phyloP scores from a whole-genome alignment of 768 basidiomycete genomes.

The Coprinellus micaceus region DNA sequence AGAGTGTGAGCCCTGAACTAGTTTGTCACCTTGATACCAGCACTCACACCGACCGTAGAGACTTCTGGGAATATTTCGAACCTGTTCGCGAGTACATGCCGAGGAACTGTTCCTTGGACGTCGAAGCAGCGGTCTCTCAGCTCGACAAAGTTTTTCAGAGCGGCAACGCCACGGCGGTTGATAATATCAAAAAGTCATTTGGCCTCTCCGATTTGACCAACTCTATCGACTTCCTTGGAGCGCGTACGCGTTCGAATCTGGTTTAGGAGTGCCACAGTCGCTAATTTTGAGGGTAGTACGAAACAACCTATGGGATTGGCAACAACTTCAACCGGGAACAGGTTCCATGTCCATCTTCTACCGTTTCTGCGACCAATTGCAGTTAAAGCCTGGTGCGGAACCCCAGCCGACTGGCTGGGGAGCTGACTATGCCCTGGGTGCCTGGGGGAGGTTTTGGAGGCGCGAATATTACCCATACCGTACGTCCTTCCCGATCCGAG shows the following conservation, averaged over 20 bases:
- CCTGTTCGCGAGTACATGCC: slow-evolving; percentile 69
- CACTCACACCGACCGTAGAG: slow-evolving; percentile 23
- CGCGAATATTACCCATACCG: slow-evolving; percentile 42
- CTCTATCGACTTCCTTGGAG: slow-evolving; percentile 63
- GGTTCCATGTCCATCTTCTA: slow-evolving; percentile 49
- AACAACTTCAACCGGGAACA: slow-evolving; percentile 47
- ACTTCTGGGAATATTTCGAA: slow-evolving; percentile 73
- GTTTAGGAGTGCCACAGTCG: not conserved
- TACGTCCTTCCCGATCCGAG: slow-evolving; percentile 27
- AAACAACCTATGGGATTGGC: slow-evolving; percentile 69
- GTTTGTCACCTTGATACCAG: not conserved
- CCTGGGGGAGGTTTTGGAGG: slow-evolving; percentile 62
- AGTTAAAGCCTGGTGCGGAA: slow-evolving; percentile 53
- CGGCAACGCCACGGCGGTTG: slow-evolving; percentile 43
- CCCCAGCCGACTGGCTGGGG: slow-evolving; percentile 59
- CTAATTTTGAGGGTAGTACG: slow-evolving; percentile 44
- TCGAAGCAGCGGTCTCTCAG: slow-evolving; percentile 58
- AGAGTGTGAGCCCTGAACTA: slow-evolving; percentile 38
- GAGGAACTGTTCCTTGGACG: slow-evolving; percentile 68
- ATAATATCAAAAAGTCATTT: slow-evolving; percentile 53
- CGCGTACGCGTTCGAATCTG: slow-evolving; percentile 32
- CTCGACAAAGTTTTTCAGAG: slow-evolving; percentile 54
- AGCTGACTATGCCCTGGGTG: slow-evolving; percentile 51
- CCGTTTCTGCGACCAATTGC: slow-evolving; percentile 64
- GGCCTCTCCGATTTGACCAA: slow-evolving; percentile 57